Conservation (phyloP, 192 early-diverging fungal species). For the Phlyctochytrium bullatum region DNA sequence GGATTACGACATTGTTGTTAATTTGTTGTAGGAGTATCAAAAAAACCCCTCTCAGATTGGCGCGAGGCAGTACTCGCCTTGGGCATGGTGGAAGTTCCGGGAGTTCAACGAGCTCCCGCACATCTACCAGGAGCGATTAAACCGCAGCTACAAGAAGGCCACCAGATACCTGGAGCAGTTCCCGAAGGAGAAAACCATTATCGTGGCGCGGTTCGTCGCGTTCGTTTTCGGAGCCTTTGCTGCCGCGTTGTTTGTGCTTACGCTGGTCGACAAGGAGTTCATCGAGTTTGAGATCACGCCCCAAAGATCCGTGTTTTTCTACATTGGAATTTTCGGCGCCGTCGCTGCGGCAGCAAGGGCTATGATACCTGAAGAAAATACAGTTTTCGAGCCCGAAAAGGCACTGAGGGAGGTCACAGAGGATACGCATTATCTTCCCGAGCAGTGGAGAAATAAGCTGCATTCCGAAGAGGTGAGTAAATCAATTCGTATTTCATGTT, state of each 20-base stretch:
- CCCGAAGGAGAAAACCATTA: constrained; percentile 74
- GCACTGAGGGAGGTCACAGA: constrained; percentile 76
- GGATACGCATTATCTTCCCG: constrained; percentile 88
- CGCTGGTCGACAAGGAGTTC: constrained; percentile 83
- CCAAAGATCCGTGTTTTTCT: constrained; percentile 87
- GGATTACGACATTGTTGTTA: constrained; percentile 3
- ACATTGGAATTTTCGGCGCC: constrained; percentile 84
- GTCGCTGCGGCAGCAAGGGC: constrained; percentile 76
- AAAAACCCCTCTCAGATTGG: constrained; percentile 81
- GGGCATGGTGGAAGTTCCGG: constrained; percentile 90
- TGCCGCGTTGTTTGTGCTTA: constrained; percentile 76
- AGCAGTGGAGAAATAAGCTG: constrained; percentile 75
- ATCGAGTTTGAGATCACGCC: constrained; percentile 90
- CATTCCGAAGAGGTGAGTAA: constrained; percentile 73
- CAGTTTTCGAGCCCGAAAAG: constrained; percentile 78
- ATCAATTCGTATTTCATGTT: not conserved
- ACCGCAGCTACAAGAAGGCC: constrained; percentile 69
- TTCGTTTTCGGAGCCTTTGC: constrained; percentile 90
- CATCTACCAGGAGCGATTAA: constrained; percentile 73
- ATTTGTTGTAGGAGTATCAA: constrained; percentile 35
- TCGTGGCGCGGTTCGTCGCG: constrained; percentile 74
- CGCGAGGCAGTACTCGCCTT: constrained; percentile 78
- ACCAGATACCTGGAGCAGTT: constrained; percentile 87
- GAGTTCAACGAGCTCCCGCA: constrained; percentile 99
- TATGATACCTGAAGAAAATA: constrained; percentile 77